These are phyloP conservation scores for Fusarium torreyae DNA, from an alignment of 2,329 filamentous ascomycete genomes.

Conservation along the genomic window DNA sequence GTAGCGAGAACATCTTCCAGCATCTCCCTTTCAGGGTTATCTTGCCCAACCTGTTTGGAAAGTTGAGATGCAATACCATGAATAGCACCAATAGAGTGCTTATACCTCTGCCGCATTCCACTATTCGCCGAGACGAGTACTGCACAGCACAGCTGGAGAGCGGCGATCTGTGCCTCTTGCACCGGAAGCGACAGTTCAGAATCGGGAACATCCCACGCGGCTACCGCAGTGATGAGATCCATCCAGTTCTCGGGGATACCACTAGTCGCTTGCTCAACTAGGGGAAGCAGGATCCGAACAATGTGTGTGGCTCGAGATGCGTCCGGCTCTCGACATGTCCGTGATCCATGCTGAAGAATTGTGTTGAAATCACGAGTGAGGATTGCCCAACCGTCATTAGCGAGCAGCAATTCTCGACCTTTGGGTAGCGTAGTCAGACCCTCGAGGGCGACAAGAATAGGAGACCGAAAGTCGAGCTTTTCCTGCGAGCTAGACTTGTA, in stretches of 20 bases:
- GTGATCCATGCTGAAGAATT: constrained; percentile 57
- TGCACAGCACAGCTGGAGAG: constrained; percentile 69
- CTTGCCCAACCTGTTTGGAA: constrained; percentile 49
- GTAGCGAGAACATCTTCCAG: constrained; percentile 63
- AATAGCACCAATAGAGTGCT: constrained; percentile 66
- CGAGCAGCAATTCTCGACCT: constrained; percentile 64
- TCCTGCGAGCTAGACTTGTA: constrained; percentile 61
- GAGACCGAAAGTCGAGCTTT: constrained; percentile 68
- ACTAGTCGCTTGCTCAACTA: constrained; percentile 64
- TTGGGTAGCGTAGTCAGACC: constrained; percentile 66
- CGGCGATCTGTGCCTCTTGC: constrained; percentile 68
- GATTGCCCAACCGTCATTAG: constrained; percentile 68
- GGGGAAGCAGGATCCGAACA: constrained; percentile 67
- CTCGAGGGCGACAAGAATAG: constrained; percentile 72
- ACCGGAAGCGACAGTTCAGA: constrained; percentile 46
- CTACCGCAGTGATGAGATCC: constrained; percentile 65
- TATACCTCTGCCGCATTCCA: constrained; percentile 66
- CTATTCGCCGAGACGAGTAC: constrained; percentile 64
- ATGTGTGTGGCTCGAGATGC: constrained; percentile 68
- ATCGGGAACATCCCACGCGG: constrained; percentile 63
- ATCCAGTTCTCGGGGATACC: constrained; percentile 70
- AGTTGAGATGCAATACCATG: constrained; percentile 64
- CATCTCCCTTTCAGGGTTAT: constrained; percentile 57
- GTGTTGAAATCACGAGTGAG: constrained; percentile 65
- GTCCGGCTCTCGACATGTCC: constrained; percentile 45